Base-by-base conservation (phyloP, 495 filamentous ascomycete species). In the Xylaria grammica region DNA sequence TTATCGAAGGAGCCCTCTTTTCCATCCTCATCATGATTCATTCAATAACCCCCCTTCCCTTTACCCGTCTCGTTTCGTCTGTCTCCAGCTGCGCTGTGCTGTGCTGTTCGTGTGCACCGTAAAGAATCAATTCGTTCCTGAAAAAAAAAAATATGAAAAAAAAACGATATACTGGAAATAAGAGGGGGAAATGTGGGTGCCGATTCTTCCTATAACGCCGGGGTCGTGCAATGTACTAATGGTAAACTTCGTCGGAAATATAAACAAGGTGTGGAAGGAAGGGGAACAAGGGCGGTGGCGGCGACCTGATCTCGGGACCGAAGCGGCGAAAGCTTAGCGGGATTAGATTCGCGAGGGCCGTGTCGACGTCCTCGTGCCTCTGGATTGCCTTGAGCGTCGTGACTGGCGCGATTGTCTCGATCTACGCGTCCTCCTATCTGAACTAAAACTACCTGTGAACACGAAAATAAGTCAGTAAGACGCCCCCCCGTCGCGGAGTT, bases 401-500 rank as follows among this genome's bases (percentile, higher is more conserved):
- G 72, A 70, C 5, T 56, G 38, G 34, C 69, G 65, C 19, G 75
- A 74, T 24, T 71, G 70, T 63, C 76, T 64, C 49, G 78, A 69
- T 44, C 69, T 65, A 66, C 77, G 70, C 40, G 78, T 74, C 67
- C 74, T 74, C 49, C 74, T 69, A 46, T 78, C 77, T 27, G 75
- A 77, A 65, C 79, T 80, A 68, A 57, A 63, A 54, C 81, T 84
- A 65, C 82, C 82, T 84, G 60, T 74, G 62, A 75, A 69, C 54
- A 9, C 58, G 46, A 65, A 40, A 55, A 52, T 42, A 57, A 70
- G 72, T 81, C 67, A 76, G 71, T 71, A 65, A 63, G 1, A 36
- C 27, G 52, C n/a, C 30, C 56, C 58, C 55, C 45, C 8, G 53
- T 34, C 24, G 13, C 44, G 34, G 67, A 60, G 64, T 59, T 72